Base-by-base conservation (phyloP, 176 grass and related monocot genomes). In the Zoysia pacifica region DNA sequence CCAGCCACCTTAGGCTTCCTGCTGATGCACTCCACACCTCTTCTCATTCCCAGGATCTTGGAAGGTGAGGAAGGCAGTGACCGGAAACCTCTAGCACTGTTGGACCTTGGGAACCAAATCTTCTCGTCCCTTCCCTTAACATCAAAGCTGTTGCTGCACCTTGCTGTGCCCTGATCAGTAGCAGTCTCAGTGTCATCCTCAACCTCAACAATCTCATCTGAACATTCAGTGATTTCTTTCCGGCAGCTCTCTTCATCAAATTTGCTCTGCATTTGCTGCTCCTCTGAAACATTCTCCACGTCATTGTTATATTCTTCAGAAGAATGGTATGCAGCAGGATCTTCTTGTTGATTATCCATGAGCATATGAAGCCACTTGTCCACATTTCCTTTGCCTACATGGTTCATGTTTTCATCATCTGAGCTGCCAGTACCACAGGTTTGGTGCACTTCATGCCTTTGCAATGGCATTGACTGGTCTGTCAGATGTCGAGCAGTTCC, bases 31-130 rank as follows among this genome's bases (percentile, higher is more conserved):
- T 99, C 92, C 16, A 84, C 90, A 9, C 90, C 86, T 67, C 82
- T 90, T 56, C 77, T 93, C 92, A 91, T 93, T 72, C 90, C 92
- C 52, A 91, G 38, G 42, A 99, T 86, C 50, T 85, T 93, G 6
- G 92, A 95, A 82, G 96, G 96, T 0, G 96, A 95, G 9, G 96
- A 98, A 48, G 96, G 96, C 69, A 99, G 79, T 35, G 92, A 95
- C 35, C 96, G 73, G 64, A 95, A 99, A 56, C 86, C 96, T 84
- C 88, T 99, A 15, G 62, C 12, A 28, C 96, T 99, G 46, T 95
- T 90, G 3, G 88, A 79, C 48, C 83, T 95, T 0, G 83, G 90
- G 63, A 93, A 81, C 76, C 72, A 74, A 9, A 77, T 72, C 72
- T 91, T 88, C 47, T 86, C 88, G 36, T 82, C 88, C 65, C 74